Percentiles rank a stretch among this genome's conserved stretches.
These are phyloP conservation scores for Amphicarpaea edgeworthii DNA, from an alignment of 306 rosid species.

Conservation along the genomic window DNA sequence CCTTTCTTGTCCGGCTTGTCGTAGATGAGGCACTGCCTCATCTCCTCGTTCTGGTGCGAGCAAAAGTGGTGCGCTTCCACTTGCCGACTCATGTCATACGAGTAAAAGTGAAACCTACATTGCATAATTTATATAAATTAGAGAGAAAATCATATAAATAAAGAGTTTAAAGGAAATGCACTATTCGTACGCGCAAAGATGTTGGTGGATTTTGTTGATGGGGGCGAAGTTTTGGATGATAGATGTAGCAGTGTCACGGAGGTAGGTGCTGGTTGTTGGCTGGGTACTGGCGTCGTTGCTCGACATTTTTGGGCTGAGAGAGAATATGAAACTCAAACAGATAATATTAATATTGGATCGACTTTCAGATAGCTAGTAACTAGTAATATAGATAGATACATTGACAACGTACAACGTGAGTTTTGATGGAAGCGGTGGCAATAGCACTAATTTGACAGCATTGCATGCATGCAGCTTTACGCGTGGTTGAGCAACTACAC, in stretches of 20 bases:
- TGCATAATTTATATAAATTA: too few relatives aligned
- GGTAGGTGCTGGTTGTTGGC: slow-evolving; percentile 57
- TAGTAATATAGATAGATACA: background rate
- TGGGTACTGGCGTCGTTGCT: too few relatives aligned
- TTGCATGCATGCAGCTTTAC: too few relatives aligned
- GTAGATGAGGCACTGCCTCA: slow-evolving; percentile 84
- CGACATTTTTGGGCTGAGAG: slow-evolving; percentile 43
- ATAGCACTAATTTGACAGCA: background rate
- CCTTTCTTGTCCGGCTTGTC: slow-evolving; percentile 55
- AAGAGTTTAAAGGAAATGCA: too few relatives aligned
- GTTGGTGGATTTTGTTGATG: slow-evolving; percentile 82
- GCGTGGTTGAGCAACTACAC: too few relatives aligned
- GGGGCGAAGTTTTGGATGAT: slow-evolving; percentile 74
- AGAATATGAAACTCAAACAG: too few relatives aligned
- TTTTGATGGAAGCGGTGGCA: background rate
- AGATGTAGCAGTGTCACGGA: slow-evolving; percentile 68
- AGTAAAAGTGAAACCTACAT: slow-evolving; percentile 74
- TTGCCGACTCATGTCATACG: slow-evolving; percentile 79
- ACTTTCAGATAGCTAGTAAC: too few relatives aligned
- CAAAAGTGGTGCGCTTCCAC: slow-evolving; percentile 95
- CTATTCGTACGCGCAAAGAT: slow-evolving; percentile 90
- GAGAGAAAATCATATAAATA: too few relatives aligned
- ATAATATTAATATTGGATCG: background rate
- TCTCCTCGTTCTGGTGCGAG: slow-evolving; percentile 75
- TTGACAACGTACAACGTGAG: too few relatives aligned